A percentile compares a stretch with the other conserved stretches of the same genome.
phyloP scores from a whole-genome alignment of 2,329 filamentous ascomycete genomes.

The Pseudodiploospora longispora region DNA sequence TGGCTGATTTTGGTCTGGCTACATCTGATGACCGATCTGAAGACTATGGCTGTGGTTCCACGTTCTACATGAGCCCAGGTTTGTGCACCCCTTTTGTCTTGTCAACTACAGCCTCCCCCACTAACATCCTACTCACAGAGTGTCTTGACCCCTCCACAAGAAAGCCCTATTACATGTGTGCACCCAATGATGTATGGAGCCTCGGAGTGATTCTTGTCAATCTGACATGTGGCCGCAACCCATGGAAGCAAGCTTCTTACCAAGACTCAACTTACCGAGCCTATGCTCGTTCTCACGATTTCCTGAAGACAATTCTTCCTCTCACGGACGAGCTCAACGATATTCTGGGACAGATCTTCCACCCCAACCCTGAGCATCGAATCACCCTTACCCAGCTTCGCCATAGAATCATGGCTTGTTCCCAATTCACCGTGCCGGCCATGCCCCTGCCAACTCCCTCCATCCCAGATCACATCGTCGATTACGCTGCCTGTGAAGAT shows the following conservation, averaged over 20 bases:
- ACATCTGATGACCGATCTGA: constrained; percentile 76
- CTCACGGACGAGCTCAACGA: constrained; percentile 82
- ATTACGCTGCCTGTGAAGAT: constrained; percentile 43
- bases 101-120: constrained; percentile 13
- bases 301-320: constrained; percentile 87
- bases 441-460: constrained; percentile 30
- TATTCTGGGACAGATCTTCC: constrained; percentile 82
- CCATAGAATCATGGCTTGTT: constrained; percentile 66
- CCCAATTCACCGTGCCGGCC: constrained; percentile 55
- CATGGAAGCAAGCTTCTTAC: constrained; percentile 91
- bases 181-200: constrained; percentile 95
- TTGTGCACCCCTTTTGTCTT: constrained; percentile 9
- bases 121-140: constrained; percentile 48
- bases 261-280: constrained; percentile 94
- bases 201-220: constrained; percentile 98
- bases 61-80: constrained; percentile 99
- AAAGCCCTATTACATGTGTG: constrained; percentile 78
- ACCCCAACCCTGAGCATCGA: constrained; percentile 72
- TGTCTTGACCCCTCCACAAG: constrained; percentile 72
- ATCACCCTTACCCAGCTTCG: constrained; percentile 76
- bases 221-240: constrained; percentile 93
- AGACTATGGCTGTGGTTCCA: constrained; percentile 96
- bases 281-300: constrained; percentile 75
- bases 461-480: constrained; percentile 32
- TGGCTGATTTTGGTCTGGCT: constrained; percentile 95